These are phyloP conservation scores for Avena atlantica DNA, from an alignment of 176 grass and related monocot species.

Conservation along the genomic window DNA sequence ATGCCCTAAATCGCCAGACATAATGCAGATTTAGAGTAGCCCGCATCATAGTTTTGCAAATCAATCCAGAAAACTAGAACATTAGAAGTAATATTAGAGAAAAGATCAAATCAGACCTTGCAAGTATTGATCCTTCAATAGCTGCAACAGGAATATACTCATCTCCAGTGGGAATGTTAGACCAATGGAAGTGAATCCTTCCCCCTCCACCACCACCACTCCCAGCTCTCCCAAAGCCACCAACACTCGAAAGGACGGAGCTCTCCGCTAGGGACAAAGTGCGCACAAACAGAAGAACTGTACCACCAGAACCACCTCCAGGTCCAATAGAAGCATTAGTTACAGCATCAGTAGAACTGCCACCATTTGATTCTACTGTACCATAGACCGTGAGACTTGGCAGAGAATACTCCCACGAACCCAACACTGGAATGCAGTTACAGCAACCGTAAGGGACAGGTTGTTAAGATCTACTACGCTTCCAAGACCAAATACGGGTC, in stretches of 20 bases:
- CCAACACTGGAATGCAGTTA: slow-evolving; percentile 75
- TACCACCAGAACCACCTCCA: slow-evolving; percentile 96
- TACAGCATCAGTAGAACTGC: slow-evolving; percentile 47
- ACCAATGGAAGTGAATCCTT: slow-evolving; percentile 99
- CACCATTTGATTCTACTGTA: slow-evolving; percentile 91
- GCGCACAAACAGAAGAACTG: slow-evolving; percentile 93
- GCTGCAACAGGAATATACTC: slow-evolving; percentile 90
- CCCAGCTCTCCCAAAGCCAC: slow-evolving; percentile 65
- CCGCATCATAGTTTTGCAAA: neutral
- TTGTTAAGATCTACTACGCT: slow-evolving; percentile 16
- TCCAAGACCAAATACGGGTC: slow-evolving; percentile 12
- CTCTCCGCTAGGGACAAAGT: slow-evolving; percentile 65
- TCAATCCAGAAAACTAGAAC: slow-evolving; percentile 36
- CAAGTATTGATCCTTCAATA: slow-evolving; percentile 77
- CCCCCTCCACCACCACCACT: slow-evolving; percentile 94
- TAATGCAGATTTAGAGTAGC: slow-evolving; percentile 6
- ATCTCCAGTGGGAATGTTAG: slow-evolving; percentile 89
- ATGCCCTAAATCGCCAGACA: slow-evolving; percentile 39
- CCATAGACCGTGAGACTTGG: slow-evolving; percentile 72
- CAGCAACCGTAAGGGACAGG: slow-evolving; percentile 36
- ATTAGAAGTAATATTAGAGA: slow-evolving; percentile 31
- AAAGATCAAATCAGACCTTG: slow-evolving; percentile 67
- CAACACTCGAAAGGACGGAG: slow-evolving; percentile 81
- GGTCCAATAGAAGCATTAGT: slow-evolving; percentile 62
- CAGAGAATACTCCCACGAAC: slow-evolving; percentile 90